Evolutionary conservation across 106 monocot species (phyloP).

Genomic region (Ottelia alismoides): DNA sequence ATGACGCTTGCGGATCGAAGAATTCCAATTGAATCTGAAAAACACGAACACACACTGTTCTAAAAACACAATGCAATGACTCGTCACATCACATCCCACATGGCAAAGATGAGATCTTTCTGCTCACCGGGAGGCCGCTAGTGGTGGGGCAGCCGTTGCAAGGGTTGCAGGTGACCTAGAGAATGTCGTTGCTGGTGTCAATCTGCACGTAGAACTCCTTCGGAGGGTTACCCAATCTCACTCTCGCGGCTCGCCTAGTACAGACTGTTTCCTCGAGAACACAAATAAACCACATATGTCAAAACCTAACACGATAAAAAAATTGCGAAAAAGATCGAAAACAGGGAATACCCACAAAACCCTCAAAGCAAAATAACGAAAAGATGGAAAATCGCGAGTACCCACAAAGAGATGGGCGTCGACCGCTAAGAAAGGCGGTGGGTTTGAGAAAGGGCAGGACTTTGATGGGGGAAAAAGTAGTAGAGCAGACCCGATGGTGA

Average conservation of each 20-base stretch:
- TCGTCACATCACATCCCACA: too few species aligned
- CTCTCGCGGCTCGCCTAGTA: slow-evolving; percentile 75
- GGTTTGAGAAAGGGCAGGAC: too few species aligned
- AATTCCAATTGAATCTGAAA: slow-evolving; percentile 76
- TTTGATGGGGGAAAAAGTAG: too few species aligned
- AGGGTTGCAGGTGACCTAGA: slow-evolving; percentile 83
- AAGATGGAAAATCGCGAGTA: too few species aligned
- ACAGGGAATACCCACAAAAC: too few species aligned
- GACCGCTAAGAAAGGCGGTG: too few species aligned
- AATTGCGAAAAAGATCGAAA: background rate
- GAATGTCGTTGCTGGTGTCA: slow-evolving; percentile 92
- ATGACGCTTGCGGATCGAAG: slow-evolving; percentile 58
- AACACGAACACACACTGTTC: background rate
- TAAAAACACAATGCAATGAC: too few species aligned
- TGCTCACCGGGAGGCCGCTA: slow-evolving; percentile 84
- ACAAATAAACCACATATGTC: background rate
- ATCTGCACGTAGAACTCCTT: slow-evolving; percentile 96
- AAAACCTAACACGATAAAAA: background rate
- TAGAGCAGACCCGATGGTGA: slow-evolving; percentile 95
- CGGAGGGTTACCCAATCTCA: slow-evolving; percentile 76
- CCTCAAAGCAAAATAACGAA: too few species aligned
- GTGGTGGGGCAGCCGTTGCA: slow-evolving; percentile 65
- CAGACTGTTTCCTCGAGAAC: slow-evolving; percentile 19
- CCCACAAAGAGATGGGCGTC: too few species aligned
- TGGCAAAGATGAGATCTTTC: too few species aligned